Percentiles rank a stretch among this genome's conserved stretches.
Conservation (phyloP, 2,329 filamentous ascomycete genomes). For the Fusarium sp. region DNA sequence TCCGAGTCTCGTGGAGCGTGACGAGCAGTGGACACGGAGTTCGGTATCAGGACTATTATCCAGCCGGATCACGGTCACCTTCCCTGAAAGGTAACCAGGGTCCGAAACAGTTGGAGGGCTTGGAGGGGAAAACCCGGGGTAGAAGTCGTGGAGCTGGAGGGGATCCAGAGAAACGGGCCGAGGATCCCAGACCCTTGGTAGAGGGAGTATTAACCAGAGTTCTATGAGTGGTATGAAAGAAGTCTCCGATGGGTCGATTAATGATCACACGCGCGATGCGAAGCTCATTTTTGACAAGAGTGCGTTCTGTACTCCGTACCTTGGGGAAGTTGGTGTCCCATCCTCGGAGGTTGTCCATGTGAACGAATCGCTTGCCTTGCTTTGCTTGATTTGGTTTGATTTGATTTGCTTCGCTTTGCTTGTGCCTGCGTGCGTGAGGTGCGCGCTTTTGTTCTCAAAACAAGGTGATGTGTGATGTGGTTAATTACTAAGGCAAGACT, state of each 20-base stretch:
- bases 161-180: slow-evolving; percentile 39
- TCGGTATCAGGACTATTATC: slow-evolving; percentile 7
- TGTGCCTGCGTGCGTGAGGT: not conserved
- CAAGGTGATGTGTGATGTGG: slow-evolving; percentile 20
- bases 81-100: slow-evolving; percentile 32
- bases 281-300: slow-evolving; percentile 10
- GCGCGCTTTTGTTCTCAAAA: not conserved
- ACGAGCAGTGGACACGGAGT: not conserved
- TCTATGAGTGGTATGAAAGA: slow-evolving; percentile 28
- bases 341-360: slow-evolving; percentile 27
- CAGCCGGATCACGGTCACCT: slow-evolving; percentile 26
- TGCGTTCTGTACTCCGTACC: not conserved
- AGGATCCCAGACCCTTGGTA: slow-evolving; percentile 39
- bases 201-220: slow-evolving; percentile 26
- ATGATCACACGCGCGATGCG: slow-evolving; percentile 35
- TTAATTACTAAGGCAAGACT: slow-evolving; percentile 25
- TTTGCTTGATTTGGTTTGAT: not conserved
- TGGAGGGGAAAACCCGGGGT: slow-evolving; percentile 42
- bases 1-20: not conserved
- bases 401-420: not conserved
- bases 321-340: not conserved
- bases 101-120: slow-evolving; percentile 29
- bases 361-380: slow-evolving; percentile 19
- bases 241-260: slow-evolving; percentile 34
- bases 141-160: slow-evolving; percentile 29